phyloP scores from a whole-genome alignment of 2,329 filamentous ascomycete species.

The Xylaria sp. region DNA sequence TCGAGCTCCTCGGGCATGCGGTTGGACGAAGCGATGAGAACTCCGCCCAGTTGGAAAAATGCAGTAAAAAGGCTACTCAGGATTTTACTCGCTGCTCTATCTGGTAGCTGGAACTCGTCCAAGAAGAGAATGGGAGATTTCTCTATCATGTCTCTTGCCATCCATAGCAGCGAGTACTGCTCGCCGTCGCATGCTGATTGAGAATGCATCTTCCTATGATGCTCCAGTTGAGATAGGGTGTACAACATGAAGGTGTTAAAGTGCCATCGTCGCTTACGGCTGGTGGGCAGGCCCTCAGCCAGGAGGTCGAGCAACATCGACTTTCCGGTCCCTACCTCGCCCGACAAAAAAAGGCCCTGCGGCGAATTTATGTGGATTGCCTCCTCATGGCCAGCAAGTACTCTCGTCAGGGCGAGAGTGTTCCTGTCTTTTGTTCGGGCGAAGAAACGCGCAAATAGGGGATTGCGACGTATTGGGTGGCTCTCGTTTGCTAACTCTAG shows the following conservation, averaged over 20 bases:
- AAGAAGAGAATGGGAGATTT: conserved; percentile 81
- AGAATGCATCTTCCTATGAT: conserved; percentile 60
- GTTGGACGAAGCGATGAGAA: conserved; percentile 82
- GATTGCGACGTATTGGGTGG: conserved; percentile 68
- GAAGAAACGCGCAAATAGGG: conserved; percentile 69
- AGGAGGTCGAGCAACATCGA: conserved; percentile 86
- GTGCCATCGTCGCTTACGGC: conserved; percentile 79
- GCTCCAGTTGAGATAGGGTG: conserved; percentile 76
- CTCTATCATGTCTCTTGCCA: conserved; percentile 80
- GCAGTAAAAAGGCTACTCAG: conserved; percentile 80
- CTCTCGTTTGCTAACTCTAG: conserved; percentile 59
- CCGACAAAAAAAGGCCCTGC: conserved; percentile 78
- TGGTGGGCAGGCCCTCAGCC: conserved; percentile 78
- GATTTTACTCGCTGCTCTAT: conserved; percentile 80
- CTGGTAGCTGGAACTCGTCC: conserved; percentile 86
- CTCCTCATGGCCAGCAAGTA: conserved; percentile 76
- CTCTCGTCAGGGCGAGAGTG: conserved; percentile 71
- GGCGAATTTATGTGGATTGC: conserved; percentile 78
- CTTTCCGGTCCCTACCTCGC: conserved; percentile 85
- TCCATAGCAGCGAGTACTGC: conserved; percentile 76
- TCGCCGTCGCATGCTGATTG: conserved; percentile 42
- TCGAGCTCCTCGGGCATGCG: conserved; percentile 84
- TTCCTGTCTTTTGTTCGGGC: conserved; percentile 65
- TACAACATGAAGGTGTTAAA: conserved; percentile 90
- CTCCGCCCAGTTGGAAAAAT: conserved; percentile 85